Evolutionary conservation across 2,329 filamentous ascomycete species (phyloP), one percentile per base, ranked within the genome.

Genomic region (Orbilia quercus): DNA sequence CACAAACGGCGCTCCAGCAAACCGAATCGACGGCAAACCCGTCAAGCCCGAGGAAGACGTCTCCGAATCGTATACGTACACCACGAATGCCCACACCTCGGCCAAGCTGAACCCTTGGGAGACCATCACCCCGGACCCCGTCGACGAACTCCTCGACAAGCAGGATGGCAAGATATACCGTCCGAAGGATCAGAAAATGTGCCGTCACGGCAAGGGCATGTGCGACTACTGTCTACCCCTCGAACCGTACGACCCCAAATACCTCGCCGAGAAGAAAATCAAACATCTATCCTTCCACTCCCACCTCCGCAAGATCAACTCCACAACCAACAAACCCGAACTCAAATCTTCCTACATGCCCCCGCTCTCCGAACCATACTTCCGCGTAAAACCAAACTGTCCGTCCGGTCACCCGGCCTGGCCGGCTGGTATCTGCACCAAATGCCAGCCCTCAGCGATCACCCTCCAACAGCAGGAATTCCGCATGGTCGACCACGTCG

Each of bases 171-270:
- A 96, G 83, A 96, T 97, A 57, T 83, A 87, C 18, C 85, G 93
- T 75, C 86, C 86, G 74, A 85, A 85, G 69, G 91, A 96, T 80
- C 80, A 82, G 69, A 91, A 91, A 80, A 95, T 99, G 92, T 99
- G 95, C 83, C 89, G 91, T 75, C 95, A 99, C 80, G 89, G 90
- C 57, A 98, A 96, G 82, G 95, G 95, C 80, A 99, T 99, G 95
- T 99, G 95, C 81, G 95, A 99, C 82, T 96, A 97, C 82, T 99
- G 95, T 83, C 96, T 96, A 87, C 96, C 96, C 0, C 83, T 98
- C 55, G 95, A 99, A 79, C 95, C 95, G 0, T 99, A 96, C 81
- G 89, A 96, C 79, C 81, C 90, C n/a, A 88, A 88, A 64, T 97
- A 97, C 78, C 85, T 99, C 16, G 87, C 88, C 28, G 94, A 99